phyloP scores from a whole-genome alignment of 2,329 filamentous ascomycete genomes.

The Xylariaceae sp. region DNA sequence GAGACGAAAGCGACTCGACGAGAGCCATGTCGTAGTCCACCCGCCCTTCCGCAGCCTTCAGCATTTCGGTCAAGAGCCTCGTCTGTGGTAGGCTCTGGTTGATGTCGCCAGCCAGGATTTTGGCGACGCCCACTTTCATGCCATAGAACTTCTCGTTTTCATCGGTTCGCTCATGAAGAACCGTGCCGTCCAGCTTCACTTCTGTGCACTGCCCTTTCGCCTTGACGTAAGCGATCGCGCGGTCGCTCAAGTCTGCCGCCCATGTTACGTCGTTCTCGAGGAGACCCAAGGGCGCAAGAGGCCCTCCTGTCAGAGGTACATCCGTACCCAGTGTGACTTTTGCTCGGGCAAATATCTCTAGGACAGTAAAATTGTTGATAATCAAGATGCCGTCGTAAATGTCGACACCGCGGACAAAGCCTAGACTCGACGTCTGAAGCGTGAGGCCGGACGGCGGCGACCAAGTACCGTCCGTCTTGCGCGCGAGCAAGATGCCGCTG shows the following conservation, averaged over 20 bases:
- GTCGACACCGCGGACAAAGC: slow-evolving; percentile 85
- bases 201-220: slow-evolving; percentile 47
- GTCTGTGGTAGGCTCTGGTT: slow-evolving; percentile 47
- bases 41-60: slow-evolving; percentile 83
- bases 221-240: slow-evolving; percentile 52
- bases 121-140: slow-evolving; percentile 41
- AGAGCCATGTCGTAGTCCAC: slow-evolving; percentile 62
- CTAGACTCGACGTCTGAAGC: slow-evolving; percentile 80
- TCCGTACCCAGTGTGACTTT: slow-evolving; percentile 77
- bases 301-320: slow-evolving; percentile 68
- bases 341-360: slow-evolving; percentile 76
- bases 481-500: slow-evolving; percentile 76
- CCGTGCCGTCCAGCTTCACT: slow-evolving; percentile 48
- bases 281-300: slow-evolving; percentile 51
- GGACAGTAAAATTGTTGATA: slow-evolving; percentile 76
- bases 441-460: slow-evolving; percentile 86
- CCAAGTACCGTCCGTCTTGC: slow-evolving; percentile 81
- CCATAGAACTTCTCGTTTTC: slow-evolving; percentile 55
- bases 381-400: slow-evolving; percentile 94
- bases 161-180: slow-evolving; percentile 48
- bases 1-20: slow-evolving; percentile 54
- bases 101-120: slow-evolving; percentile 51
- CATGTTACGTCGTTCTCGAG: slow-evolving; percentile 44
- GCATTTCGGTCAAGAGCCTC: slow-evolving; percentile 64
- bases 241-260: slow-evolving; percentile 45